Base-by-base conservation (phyloP, 2,329 filamentous ascomycete genomes). In the Thelonectria olida region DNA sequence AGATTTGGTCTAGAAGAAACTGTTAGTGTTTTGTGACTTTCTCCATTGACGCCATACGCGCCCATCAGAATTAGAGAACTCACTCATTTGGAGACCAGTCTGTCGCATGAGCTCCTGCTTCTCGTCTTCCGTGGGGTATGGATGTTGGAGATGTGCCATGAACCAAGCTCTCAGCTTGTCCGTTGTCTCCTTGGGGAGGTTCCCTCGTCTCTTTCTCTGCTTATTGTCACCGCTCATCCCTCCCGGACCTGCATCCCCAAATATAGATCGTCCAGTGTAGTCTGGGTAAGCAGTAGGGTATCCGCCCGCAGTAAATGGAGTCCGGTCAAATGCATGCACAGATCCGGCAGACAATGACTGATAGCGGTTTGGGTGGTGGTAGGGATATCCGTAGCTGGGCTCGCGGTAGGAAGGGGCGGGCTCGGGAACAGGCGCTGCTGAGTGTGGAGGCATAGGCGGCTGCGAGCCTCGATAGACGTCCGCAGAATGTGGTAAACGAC, bases 181-280 rank as follows among this genome's bases (percentile, higher is more conserved):
- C 0, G 93, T 97, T 0, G 92, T 92, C 55, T 93, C 91, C 73
- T 96, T 96, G n/a, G 93, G 93, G 3, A 97, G 82, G 72, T 97
- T 97, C 1, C 93, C 93, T 38, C 93, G 85, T 53, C 93, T 84
- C 74, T 88, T 89, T 28, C 86, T 79, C 66, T 82, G 82, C 73
- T 84, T 86, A 60, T 72, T 78, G 58, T 85, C 84, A 2, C 74
- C 77, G 17, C 73, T 74, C 54, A 78, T 67, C 7, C 74, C 75
- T 65, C 75, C 74, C 12, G 72, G 66, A n/a, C 78, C 75, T 50
- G 79, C 73, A 4, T 82, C 79, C 20, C 78, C 77, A 17, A 31
- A 31, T 31, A 31, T 31, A 31, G 79, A 78, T 12, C 79, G 78
- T 65, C 79, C 75, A 5, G 12, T 13, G 61, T 79, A 80, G 28